Percentiles rank a stretch among this genome's conserved stretches.
These are phyloP conservation scores for Tulasnella sp. DNA, from an alignment of 768 basidiomycete genomes.

Conservation along the genomic window DNA sequence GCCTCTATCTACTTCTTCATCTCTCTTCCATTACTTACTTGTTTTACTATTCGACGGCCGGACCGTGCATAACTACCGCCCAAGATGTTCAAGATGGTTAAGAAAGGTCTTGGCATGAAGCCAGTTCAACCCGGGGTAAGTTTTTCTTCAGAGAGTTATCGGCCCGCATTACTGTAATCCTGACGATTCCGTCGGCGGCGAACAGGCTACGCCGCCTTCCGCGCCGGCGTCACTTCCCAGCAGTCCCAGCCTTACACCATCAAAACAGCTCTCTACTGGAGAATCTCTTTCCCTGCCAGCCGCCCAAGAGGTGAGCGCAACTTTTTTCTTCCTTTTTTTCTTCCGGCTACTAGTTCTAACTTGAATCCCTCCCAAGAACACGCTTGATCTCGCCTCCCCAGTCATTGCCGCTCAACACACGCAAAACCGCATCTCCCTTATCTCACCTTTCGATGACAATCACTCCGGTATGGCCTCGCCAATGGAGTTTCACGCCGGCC, in stretches of 20 bases:
- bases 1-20: neutral
- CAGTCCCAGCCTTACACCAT: neutral
- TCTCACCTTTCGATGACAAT: neutral
- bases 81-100: neutral
- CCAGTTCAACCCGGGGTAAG: neutral
- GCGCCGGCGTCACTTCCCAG: neutral
- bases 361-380: neutral
- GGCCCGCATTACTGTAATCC: neutral
- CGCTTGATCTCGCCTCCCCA: neutral
- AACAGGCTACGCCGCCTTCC: neutral
- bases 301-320: neutral
- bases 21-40: neutral
- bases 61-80: neutral
- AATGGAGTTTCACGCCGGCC: neutral
- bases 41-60: neutral
- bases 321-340: neutral
- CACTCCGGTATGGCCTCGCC: neutral
- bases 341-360: neutral
- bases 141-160: neutral
- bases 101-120: conserved; percentile 3
- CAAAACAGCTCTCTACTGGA: neutral
- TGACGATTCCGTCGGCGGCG: neutral
- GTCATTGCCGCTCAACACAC: neutral
- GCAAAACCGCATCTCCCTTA: neutral
- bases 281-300: neutral